Base-by-base conservation (phyloP, 2,329 filamentous ascomycete species). In the Elsinoe australis region DNA sequence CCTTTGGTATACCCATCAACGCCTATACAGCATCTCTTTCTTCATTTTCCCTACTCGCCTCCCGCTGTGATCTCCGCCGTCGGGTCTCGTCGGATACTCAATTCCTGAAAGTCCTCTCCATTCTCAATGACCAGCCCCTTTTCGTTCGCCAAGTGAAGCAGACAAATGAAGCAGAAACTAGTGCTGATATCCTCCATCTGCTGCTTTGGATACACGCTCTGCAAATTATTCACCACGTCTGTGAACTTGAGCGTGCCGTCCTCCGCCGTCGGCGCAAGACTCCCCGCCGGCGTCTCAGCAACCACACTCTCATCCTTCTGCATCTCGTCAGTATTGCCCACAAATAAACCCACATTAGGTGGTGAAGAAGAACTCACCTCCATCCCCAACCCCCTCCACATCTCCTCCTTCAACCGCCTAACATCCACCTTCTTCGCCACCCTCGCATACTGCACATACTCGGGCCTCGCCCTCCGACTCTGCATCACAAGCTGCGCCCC, bases 111-210 rank as follows among this genome's bases (percentile, higher is more conserved):
- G 7, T 63, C 67, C 26, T 75, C 70, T 34, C 76, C 70, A 49
- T 80, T 81, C 55, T 84, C 76, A 53, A 95, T 84, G 18, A 84
- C 74, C 31, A 95, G 71, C 0, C 89, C 89, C 69, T 94, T 90
- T 62, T 95, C 89, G 67, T 95, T 95, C 51, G 89, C 89, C 59
- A 95, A 64, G 67, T 95, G 89, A 55, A 95, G 70, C 50, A 95
- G 69, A 59, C 86, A 94, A 54, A 98, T 98, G 68, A 96, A 98
- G 64, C 92, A 94, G 56, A 78, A 84, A 12, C 75, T 94, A 0
- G 92, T 98, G 28, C 88, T 95, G 60, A 98, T 96, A 66, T 98
- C 92, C 52, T 84, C 81, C 80, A 98, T 86, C 52, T 81, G 79
- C 56, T 85, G 76, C 64, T 86, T 85, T 8, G 88, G 83, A 61